Conservation (phyloP, 257 asterid species). For the Ophiorrhiza pumila region DNA sequence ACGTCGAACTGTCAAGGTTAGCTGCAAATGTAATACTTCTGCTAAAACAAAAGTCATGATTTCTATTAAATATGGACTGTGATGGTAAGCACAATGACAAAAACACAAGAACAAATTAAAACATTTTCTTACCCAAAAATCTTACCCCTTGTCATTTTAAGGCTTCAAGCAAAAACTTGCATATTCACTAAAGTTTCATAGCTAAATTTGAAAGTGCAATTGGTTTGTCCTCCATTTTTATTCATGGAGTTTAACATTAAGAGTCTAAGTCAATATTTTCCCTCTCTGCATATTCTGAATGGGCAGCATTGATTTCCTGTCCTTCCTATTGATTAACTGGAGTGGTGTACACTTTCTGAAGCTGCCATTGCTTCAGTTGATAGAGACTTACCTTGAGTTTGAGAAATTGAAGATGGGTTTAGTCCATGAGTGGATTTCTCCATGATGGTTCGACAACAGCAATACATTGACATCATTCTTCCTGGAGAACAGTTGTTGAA, state of each 20-base stretch:
- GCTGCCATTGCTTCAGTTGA: neutral
- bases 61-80: neutral
- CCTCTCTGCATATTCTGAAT: neutral
- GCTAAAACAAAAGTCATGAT: neutral
- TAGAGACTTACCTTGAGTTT: neutral
- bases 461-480: neutral
- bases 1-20: too few relatives aligned
- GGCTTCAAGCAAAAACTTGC: conserved; percentile 6
- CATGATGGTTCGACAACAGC: neutral
- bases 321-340: neutral
- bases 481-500: neutral
- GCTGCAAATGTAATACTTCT: too few relatives aligned
- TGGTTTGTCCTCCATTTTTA: neutral
- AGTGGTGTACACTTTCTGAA: neutral
- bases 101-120: neutral
- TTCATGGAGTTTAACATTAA: neutral
- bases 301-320: neutral
- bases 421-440: neutral
- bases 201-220: neutral
- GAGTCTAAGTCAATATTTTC: neutral
- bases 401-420: neutral
- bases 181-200: neutral
- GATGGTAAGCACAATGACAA: neutral
- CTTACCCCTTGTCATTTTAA: neutral
- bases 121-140: neutral